Evolutionary conservation across 768 basidiomycete genomes (phyloP).

Genomic region (Hebeloma cylindrosporum): DNA sequence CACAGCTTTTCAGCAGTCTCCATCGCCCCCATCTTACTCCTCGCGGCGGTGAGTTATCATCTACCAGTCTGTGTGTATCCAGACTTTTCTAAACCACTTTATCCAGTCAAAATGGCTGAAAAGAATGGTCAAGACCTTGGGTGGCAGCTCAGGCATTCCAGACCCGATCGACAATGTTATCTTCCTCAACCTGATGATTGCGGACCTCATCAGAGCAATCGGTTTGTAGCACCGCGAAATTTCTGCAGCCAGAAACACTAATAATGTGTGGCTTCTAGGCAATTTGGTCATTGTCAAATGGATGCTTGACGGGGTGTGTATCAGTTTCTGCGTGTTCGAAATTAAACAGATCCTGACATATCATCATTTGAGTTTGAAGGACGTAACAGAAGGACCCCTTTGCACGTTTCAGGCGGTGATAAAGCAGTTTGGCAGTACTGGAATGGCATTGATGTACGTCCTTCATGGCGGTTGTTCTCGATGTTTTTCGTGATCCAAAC

Average conservation of each 20-base stretch:
- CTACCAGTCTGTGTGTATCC: background rate
- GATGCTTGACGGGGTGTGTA: slow-evolving; percentile 35
- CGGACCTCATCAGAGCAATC: slow-evolving; percentile 47
- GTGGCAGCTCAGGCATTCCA: slow-evolving; percentile 6
- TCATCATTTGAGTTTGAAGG: slow-evolving; percentile 12
- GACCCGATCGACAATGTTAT: slow-evolving; percentile 34
- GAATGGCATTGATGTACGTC: slow-evolving; percentile 43
- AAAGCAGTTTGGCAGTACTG: slow-evolving; percentile 51
- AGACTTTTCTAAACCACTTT: background rate
- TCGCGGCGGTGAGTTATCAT: slow-evolving; percentile 22
- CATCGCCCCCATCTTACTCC: slow-evolving; percentile 22
- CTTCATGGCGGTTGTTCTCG: slow-evolving; percentile 11
- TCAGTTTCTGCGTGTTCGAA: too few species aligned
- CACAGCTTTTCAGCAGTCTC: slow-evolving; percentile 22
- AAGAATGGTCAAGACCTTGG: slow-evolving; percentile 14
- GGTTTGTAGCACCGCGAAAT: slow-evolving; percentile 20
- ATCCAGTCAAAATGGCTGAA: slow-evolving; percentile 22
- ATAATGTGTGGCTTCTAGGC: slow-evolving; percentile 27
- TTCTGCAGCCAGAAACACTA: background rate
- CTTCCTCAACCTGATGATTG: slow-evolving; percentile 48
- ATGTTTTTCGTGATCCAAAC: too few species aligned
- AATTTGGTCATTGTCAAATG: slow-evolving; percentile 45
- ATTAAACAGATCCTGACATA: background rate
- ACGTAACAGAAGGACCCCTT: slow-evolving; percentile 35
- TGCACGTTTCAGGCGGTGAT: slow-evolving; percentile 48